Evolutionary conservation across 495 filamentous ascomycete genomes (phyloP).

Genomic region (Chaetomium tenue): DNA sequence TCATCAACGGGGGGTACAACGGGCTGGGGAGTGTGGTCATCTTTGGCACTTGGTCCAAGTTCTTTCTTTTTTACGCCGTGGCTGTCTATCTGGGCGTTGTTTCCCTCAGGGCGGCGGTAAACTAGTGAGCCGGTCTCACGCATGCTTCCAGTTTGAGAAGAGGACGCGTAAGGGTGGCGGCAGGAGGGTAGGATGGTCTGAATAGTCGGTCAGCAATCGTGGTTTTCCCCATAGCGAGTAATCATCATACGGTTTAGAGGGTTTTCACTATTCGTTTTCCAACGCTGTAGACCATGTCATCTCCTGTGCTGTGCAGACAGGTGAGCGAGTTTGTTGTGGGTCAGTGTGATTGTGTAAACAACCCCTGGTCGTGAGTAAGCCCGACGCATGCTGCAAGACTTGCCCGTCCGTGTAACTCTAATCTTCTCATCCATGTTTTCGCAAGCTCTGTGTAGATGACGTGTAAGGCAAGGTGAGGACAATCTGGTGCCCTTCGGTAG

Average conservation of each 20-base stretch:
- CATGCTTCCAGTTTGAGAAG: background rate
- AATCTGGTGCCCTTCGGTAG: background rate
- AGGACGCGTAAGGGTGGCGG: background rate
- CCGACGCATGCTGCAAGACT: background rate
- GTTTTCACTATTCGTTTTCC: background rate
- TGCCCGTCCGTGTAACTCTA: background rate
- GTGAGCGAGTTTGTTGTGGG: background rate
- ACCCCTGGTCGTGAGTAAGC: conserved; percentile 7
- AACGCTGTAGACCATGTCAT: background rate
- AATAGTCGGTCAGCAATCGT: conserved; percentile 3
- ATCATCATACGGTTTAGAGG: background rate
- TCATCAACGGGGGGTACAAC: background rate
- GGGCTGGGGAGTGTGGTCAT: conserved; percentile 10
- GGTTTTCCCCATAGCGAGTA: background rate
- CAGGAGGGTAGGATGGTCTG: background rate
- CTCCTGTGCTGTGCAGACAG: no score
- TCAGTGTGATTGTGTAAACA: conserved; percentile 7
- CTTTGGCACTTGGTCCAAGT: conserved; percentile 15
- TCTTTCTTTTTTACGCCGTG: conserved; percentile 10
- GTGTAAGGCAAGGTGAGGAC: background rate
- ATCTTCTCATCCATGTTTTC: background rate
- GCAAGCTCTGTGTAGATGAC: background rate
- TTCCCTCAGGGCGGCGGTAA: no score
- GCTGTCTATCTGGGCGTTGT: background rate
- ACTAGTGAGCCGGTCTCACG: background rate